Evolutionary conservation across 257 asterid genomes (phyloP).

Genomic region (Solanum peruvianum): DNA sequence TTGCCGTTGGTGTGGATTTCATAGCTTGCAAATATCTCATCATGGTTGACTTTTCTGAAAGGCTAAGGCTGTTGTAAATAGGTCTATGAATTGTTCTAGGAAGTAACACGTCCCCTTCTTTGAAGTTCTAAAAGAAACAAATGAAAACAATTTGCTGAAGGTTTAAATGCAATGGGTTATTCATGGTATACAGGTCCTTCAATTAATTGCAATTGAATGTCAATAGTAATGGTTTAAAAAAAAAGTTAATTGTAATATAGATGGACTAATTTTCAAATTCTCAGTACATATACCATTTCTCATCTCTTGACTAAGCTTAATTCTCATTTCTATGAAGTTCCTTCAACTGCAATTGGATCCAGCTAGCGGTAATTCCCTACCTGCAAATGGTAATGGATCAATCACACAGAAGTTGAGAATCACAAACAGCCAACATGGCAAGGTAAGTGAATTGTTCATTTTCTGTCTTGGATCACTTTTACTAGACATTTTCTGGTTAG

Average conservation of each 20-base stretch:
- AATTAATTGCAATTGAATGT: background rate
- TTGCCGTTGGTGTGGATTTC: background rate
- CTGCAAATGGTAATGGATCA: conserved; percentile 56
- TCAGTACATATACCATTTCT: background rate
- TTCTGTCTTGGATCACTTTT: background rate
- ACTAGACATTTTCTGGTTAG: background rate
- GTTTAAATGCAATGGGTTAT: background rate
- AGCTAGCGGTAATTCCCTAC: conserved; percentile 74
- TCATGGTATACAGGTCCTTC: background rate
- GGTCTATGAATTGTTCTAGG: background rate
- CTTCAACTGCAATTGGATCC: conserved; percentile 95
- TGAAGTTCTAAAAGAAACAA: background rate
- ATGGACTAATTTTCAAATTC: background rate
- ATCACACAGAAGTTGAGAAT: conserved; percentile 66
- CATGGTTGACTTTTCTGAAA: background rate
- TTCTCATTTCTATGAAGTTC: conserved; percentile 36
- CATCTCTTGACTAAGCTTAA: background rate
- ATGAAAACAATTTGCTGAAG: background rate
- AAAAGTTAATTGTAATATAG: background rate
- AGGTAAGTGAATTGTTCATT: conserved; percentile 32
- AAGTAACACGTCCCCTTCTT: background rate
- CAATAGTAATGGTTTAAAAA: background rate
- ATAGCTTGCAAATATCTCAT: background rate
- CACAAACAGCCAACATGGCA: conserved; percentile 88
- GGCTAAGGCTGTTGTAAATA: background rate